Conservation (phyloP, 805 yeast genomes). For the Blastobotrys chiropterorum region DNA sequence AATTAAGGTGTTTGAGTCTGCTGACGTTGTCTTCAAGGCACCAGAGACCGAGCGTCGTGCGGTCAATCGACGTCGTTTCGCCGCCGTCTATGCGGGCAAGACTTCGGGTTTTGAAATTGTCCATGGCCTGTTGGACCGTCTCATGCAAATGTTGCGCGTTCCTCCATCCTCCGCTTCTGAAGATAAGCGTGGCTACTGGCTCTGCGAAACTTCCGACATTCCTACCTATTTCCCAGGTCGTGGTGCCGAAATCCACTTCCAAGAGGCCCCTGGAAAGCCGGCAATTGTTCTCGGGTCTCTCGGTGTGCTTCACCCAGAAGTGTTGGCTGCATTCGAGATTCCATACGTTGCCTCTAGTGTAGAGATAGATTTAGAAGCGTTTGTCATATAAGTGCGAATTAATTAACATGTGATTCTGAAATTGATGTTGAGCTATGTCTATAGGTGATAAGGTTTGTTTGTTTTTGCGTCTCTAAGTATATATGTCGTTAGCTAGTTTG, state of each 20-base stretch:
- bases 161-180: constrained; percentile 40
- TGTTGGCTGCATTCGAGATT: constrained; percentile 75
- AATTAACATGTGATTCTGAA: background rate
- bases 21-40: constrained; percentile 89
- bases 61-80: constrained; percentile 88
- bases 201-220: constrained; percentile 41
- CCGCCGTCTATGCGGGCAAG: constrained; percentile 90
- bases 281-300: constrained; percentile 56
- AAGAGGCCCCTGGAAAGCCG: constrained; percentile 42
- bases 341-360: constrained; percentile 91
- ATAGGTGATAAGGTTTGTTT: no score
- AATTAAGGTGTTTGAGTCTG: constrained; percentile 88
- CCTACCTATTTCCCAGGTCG: constrained; percentile 83
- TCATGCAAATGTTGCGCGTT: constrained; percentile 94
- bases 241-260: constrained; percentile 82
- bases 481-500: background rate
- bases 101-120: constrained; percentile 90
- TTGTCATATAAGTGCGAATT: constrained; percentile 37
- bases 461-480: no score
- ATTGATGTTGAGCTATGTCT: no score
- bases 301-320: constrained; percentile 96
- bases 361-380: constrained; percentile 84
- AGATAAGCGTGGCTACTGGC: constrained; percentile 57
- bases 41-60: constrained; percentile 79
- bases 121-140: constrained; percentile 89